Evolutionary conservation across 306 rosid genomes (phyloP), one percentile per base, ranked within the genome.

Genomic region (Gleditsia sinensis): DNA sequence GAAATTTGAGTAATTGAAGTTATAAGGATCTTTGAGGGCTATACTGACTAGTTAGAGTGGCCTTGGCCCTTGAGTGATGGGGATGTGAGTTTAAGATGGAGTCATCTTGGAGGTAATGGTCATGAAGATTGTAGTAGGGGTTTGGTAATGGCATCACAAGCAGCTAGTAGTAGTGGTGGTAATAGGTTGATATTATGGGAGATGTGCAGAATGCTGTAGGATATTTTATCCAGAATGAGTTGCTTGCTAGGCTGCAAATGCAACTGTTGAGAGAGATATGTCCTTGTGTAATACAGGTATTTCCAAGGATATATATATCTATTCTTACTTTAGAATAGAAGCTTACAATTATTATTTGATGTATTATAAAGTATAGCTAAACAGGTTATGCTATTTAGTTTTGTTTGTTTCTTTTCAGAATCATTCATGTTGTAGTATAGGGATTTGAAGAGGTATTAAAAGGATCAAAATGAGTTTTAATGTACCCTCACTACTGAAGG

Each of bases 121-220:
- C 32, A 1, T 28, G 32, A 28, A 28, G 32, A 28, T 28, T 70
- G 49, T 32, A 40, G 28, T 14, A 12, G 46, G 32, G 78, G 36
- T 28, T 28, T 16, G 51, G n/a, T 68, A 33, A 20, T 60, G 30
- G 27, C 61, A 40, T 40, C 19, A 32, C 16, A 27, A 13, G 32
- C 9, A 62, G 43, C 65, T 19, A 12, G 11, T 43, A 66, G 42
- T 34, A 40, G 32, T 28, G 4, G 63, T 39, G 78, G 64, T 74
- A 65, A 58, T 74, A 39, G 61, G 76, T 30, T 74, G 28, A 42
- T 57, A 49, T 48, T 53, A 24, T 51, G 53, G 43, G 56, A 19
- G 80, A 75, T 69, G 23, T 68, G 50, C 50, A 63, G 63, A 62
- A 34, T 80, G 48, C 28, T 53, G 21, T 13, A 49, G 60, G 56